Percentiles rank a stretch among this genome's conserved stretches.
Conservation (phyloP, 441 rosid genomes). For the Manihot esculenta region DNA sequence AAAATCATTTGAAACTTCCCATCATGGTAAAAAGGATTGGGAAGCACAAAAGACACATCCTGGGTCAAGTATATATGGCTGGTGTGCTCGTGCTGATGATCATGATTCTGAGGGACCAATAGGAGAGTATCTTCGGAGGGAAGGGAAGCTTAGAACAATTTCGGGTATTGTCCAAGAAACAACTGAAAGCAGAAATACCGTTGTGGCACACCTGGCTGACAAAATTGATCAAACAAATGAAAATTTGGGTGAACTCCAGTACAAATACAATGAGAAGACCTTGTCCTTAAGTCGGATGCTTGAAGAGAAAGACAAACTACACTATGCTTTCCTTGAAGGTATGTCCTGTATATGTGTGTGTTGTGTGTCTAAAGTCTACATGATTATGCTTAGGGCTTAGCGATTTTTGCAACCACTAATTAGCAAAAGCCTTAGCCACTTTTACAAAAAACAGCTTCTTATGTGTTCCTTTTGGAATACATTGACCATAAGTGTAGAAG, state of each 20-base stretch:
- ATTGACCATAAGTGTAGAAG: background rate
- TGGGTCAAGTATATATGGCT: constrained; percentile 53
- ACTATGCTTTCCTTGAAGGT: constrained; percentile 71
- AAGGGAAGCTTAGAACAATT: constrained; percentile 58
- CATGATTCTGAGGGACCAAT: constrained; percentile 47
- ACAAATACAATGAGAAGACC: constrained; percentile 52
- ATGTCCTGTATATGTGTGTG: constrained; percentile 14
- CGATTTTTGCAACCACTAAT: background rate
- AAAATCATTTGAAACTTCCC: constrained; percentile 47
- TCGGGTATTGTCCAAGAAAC: constrained; percentile 48
- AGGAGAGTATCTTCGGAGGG: constrained; percentile 63
- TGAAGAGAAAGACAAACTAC: constrained; percentile 66
- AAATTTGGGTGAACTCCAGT: constrained; percentile 45
- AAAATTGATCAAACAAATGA: constrained; percentile 62
- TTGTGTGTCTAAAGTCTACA: background rate
- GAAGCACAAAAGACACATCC: constrained; percentile 28
- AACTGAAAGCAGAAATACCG: constrained; percentile 31
- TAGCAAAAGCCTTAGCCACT: background rate
- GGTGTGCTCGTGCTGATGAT: constrained; percentile 81
- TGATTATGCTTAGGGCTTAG: background rate
- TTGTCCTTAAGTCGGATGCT: constrained; percentile 61
- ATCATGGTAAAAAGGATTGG: constrained; percentile 61
- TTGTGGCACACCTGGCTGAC: constrained; percentile 51
- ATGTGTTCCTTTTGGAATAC: background rate
- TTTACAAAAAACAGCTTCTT: no score